Evolutionary conservation across 2,329 filamentous ascomycete genomes (phyloP).

Genomic region (Neophaeococcomyces aloes): DNA sequence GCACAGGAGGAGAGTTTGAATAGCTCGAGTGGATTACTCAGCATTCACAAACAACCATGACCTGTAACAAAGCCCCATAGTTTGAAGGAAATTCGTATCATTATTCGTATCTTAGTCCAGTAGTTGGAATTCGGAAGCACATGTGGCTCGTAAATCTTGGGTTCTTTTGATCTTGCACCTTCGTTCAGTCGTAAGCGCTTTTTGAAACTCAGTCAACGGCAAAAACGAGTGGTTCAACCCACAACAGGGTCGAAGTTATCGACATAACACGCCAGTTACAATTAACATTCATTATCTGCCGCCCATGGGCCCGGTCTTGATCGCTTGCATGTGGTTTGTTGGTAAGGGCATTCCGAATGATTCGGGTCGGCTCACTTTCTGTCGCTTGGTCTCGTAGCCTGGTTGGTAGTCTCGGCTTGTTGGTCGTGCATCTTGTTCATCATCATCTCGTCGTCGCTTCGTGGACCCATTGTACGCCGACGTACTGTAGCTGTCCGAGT

Average conservation of each 20-base stretch:
- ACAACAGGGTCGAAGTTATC: conserved; percentile 11
- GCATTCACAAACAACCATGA: neutral
- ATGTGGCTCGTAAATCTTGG: conserved; percentile 3
- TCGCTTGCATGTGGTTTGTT: conserved; percentile 31
- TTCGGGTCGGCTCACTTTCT: conserved; percentile 59
- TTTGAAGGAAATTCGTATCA: conserved; percentile 21
- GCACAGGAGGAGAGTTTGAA: neutral
- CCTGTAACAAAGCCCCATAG: neutral
- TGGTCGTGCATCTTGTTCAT: conserved; percentile 54
- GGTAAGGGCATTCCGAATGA: conserved; percentile 37
- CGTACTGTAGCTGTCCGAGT: conserved; percentile 66
- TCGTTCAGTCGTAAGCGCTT: conserved; percentile 6
- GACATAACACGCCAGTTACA: conserved; percentile 7
- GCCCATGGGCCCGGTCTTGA: conserved; percentile 28
- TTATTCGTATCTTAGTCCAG: conserved; percentile 20
- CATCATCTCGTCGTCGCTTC: conserved; percentile 56
- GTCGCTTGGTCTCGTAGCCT: conserved; percentile 58
- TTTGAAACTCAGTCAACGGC: conserved; percentile 4
- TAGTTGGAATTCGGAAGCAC: conserved; percentile 4
- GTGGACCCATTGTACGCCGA: conserved; percentile 55
- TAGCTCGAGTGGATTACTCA: neutral
- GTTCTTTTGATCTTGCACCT: conserved; percentile 4
- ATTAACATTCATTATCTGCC: conserved; percentile 9
- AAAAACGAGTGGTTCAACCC: conserved; percentile 10
- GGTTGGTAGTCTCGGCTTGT: conserved; percentile 48